Evolutionary conservation across 2,329 filamentous ascomycete species (phyloP).

Genomic region (Dothistroma septosporum): DNA sequence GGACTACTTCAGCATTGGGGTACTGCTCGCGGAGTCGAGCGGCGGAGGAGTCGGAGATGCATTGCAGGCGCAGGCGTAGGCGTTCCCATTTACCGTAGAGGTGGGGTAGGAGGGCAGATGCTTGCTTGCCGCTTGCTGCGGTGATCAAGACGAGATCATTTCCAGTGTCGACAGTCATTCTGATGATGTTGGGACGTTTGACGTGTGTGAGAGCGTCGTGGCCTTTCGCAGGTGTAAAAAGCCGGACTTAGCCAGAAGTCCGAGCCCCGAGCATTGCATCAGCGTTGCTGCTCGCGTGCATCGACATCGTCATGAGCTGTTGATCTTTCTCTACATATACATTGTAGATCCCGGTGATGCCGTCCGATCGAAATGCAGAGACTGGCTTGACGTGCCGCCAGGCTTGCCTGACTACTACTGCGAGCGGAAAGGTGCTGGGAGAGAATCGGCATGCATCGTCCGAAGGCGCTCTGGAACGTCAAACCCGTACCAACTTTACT

Average conservation of each 20-base stretch:
- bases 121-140: conserved; percentile 39
- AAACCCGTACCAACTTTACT: not conserved
- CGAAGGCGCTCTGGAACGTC: not conserved
- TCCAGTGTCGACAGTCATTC: not conserved
- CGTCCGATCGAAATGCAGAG: too few species aligned
- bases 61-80: conserved; percentile 36
- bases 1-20: conserved; percentile 34
- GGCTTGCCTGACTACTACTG: not conserved
- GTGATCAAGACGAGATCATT: conserved; percentile 38
- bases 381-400: not conserved
- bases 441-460: too few species aligned
- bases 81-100: conserved; percentile 32
- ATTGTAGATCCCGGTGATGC: too few species aligned
- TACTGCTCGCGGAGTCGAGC: conserved; percentile 30
- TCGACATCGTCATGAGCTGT: too few species aligned
- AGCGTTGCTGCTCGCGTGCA: not conserved
- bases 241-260: not conserved
- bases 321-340: too few species aligned
- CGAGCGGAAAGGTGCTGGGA: too few species aligned
- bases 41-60: conserved; percentile 29
- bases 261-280: not conserved
- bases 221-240: not conserved
- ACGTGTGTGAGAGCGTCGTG: too few species aligned
- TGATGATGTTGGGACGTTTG: not conserved
- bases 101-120: conserved; percentile 34